phyloP scores from a whole-genome alignment of 208 protist species.

The Wallacemonas sp. region DNA sequence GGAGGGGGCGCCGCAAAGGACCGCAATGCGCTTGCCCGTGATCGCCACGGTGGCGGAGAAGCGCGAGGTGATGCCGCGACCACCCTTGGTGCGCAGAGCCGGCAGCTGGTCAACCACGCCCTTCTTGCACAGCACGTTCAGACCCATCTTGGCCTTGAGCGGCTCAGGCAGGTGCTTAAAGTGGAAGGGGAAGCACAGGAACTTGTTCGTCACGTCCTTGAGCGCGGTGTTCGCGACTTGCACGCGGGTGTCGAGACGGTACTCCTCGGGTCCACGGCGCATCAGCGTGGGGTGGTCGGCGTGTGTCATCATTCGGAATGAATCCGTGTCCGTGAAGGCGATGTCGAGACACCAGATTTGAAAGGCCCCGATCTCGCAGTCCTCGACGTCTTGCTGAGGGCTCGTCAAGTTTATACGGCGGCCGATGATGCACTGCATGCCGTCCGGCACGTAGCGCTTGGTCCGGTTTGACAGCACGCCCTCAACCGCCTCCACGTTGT shows the following conservation, averaged over 20 bases:
- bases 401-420: constrained; percentile 64
- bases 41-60: constrained; percentile 84
- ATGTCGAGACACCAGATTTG: constrained; percentile 91
- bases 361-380: constrained; percentile 64
- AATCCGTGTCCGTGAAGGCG: constrained; percentile 77
- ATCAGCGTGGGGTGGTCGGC: constrained; percentile 57
- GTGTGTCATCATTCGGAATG: constrained; percentile 41
- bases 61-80: constrained; percentile 60
- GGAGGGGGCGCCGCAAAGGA: constrained; percentile 77
- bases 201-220: constrained; percentile 61
- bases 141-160: constrained; percentile 63
- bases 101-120: constrained; percentile 68
- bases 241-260: constrained; percentile 58
- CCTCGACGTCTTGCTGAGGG: constrained; percentile 93
- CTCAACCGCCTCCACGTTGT: constrained; percentile 91
- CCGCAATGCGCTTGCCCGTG: constrained; percentile 61
- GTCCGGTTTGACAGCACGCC: constrained; percentile 97
- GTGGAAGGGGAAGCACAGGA: constrained; percentile 86
- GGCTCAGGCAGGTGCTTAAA: constrained; percentile 63
- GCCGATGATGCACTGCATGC: constrained; percentile 94
- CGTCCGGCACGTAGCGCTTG: constrained; percentile 97
- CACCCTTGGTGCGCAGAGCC: constrained; percentile 53
- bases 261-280: constrained; percentile 66
- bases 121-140: constrained; percentile 57
- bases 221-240: constrained; percentile 53